phyloP scores from a whole-genome alignment of 352 stramenopile species.

The Phytopythium vexans region DNA sequence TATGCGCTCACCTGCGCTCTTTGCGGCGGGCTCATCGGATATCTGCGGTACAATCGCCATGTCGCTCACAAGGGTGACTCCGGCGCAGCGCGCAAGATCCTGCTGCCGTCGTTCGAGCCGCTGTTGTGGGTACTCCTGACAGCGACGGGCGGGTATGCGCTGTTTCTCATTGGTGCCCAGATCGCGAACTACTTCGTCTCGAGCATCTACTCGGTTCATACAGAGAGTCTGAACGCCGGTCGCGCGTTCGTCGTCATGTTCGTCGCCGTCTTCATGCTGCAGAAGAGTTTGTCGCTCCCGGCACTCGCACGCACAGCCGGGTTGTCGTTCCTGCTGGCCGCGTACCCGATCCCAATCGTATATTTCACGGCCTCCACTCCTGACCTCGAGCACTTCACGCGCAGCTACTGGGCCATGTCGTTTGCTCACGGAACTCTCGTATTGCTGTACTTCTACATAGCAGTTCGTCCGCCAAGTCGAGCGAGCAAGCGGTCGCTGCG shows the following conservation, averaged over 20 bases:
- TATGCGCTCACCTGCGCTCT: constrained; percentile 34
- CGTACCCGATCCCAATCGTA: constrained; percentile 39
- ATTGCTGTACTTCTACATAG: constrained; percentile 39
- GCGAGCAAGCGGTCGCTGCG: constrained; percentile 41
- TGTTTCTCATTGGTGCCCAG: constrained; percentile 30
- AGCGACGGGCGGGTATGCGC: constrained; percentile 19
- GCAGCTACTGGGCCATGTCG: constrained; percentile 23
- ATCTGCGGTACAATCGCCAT: constrained; percentile 44
- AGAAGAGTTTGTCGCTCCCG: constrained; percentile 47
- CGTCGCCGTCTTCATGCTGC: constrained; percentile 48
- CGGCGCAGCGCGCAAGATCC: constrained; percentile 37
- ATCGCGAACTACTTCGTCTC: constrained; percentile 17
- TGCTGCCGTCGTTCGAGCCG: constrained; percentile 48
- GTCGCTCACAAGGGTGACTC: constrained; percentile 30
- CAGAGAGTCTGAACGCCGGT: constrained; percentile 32
- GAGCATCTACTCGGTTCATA: constrained; percentile 11
- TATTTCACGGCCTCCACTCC: constrained; percentile 21
- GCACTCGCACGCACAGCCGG: constrained; percentile 28
- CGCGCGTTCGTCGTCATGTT: constrained; percentile 44
- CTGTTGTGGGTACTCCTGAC: constrained; percentile 38
- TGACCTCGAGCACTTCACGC: constrained; percentile 6
- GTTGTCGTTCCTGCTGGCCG: constrained; percentile 28
- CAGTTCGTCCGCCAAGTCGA: constrained; percentile 28
- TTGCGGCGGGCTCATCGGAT: constrained; percentile 28
- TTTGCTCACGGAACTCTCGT: constrained; percentile 22